These are phyloP conservation scores for Hericium alpestre DNA, from an alignment of 768 basidiomycete genomes.

Conservation along the genomic window DNA sequence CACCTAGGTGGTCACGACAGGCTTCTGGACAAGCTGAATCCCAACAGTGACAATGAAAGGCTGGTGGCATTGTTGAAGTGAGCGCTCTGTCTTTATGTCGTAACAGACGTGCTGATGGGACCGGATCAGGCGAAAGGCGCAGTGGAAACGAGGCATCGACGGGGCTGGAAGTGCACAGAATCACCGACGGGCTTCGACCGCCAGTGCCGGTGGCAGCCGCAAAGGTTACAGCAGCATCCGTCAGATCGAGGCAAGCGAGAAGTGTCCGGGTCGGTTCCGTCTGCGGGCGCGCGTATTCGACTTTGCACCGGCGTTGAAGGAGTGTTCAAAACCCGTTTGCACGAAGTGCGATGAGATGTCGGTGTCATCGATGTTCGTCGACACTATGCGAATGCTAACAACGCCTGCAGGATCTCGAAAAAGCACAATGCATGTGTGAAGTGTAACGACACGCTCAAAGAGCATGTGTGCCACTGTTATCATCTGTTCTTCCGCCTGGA, in stretches of 20 bases:
- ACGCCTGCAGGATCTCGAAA: conserved; percentile 3
- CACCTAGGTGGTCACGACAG: conserved; percentile 11
- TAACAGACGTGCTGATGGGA: not conserved
- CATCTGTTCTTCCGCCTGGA: conserved; percentile 9
- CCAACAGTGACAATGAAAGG: conserved; percentile 4
- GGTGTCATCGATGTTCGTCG: not conserved
- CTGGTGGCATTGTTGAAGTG: conserved; percentile 5
- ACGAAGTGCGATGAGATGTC: conserved; percentile 5
- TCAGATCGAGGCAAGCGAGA: not conserved
- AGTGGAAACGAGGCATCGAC: not conserved
- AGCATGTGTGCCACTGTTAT: conserved; percentile 1
- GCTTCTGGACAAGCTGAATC: conserved; percentile 9
- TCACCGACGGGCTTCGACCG: not conserved
- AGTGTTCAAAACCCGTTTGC: conserved; percentile 8
- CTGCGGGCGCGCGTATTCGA: conserved; percentile 10
- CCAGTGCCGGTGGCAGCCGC: not conserved
- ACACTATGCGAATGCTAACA: not conserved
- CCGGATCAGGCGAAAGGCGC: conserved; percentile 2
- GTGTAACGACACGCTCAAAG: conserved; percentile 1
- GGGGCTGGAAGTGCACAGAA: not conserved
- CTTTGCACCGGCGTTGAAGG: conserved; percentile 5
- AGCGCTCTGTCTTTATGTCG: not conserved
- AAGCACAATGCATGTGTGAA: not conserved
- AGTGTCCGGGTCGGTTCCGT: conserved; percentile 4
- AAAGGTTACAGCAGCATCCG: conserved; percentile 6